A percentile compares a stretch with the other conserved stretches of the same genome.
These are phyloP conservation scores for Fabrea salina DNA, from an alignment of 169 alveolate species.

Conservation along the genomic window DNA sequence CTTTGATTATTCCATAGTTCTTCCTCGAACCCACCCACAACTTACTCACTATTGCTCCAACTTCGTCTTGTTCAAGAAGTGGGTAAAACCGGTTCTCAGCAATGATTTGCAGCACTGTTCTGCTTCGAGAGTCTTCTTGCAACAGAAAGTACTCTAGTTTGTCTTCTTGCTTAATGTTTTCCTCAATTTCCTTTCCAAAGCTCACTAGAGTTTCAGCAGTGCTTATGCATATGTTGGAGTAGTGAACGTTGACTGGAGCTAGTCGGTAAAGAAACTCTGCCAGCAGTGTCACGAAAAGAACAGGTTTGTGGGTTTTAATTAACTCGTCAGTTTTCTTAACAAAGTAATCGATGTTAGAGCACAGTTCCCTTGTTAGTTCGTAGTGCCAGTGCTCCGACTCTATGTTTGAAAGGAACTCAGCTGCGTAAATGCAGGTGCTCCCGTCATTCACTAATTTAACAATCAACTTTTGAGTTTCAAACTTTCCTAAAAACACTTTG, in stretches of 20 bases:
- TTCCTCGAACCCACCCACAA: slow-evolving; percentile 54
- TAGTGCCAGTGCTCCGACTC: neutral
- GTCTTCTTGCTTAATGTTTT: slow-evolving; percentile 49
- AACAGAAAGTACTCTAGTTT: slow-evolving; percentile 42
- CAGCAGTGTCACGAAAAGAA: neutral
- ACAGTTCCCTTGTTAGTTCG: neutral
- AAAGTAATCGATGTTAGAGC: neutral
- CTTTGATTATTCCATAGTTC: slow-evolving; percentile 40
- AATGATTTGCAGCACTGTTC: slow-evolving; percentile 45
- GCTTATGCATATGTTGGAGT: slow-evolving; percentile 39
- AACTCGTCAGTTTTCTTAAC: slow-evolving; percentile 14
- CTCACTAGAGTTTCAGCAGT: slow-evolving; percentile 29
- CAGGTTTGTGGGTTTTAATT: neutral
- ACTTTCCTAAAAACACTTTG: neutral
- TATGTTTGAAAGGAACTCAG: neutral
- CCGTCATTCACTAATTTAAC: slow-evolving; percentile 9
- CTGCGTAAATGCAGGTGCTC: neutral
- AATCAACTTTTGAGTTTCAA: neutral
- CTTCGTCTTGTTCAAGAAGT: slow-evolving; percentile 54
- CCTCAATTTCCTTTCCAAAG: slow-evolving; percentile 53
- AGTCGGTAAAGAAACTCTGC: slow-evolving; percentile 47
- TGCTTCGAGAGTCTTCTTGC: slow-evolving; percentile 44
- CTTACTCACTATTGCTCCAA: slow-evolving; percentile 50
- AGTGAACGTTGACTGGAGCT: slow-evolving; percentile 35
- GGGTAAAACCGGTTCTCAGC: slow-evolving; percentile 43